Percentiles rank a stretch among this genome's conserved stretches.
These are phyloP conservation scores for Fraxinus cuspidata DNA, from an alignment of 257 asterid species.

Conservation along the genomic window DNA sequence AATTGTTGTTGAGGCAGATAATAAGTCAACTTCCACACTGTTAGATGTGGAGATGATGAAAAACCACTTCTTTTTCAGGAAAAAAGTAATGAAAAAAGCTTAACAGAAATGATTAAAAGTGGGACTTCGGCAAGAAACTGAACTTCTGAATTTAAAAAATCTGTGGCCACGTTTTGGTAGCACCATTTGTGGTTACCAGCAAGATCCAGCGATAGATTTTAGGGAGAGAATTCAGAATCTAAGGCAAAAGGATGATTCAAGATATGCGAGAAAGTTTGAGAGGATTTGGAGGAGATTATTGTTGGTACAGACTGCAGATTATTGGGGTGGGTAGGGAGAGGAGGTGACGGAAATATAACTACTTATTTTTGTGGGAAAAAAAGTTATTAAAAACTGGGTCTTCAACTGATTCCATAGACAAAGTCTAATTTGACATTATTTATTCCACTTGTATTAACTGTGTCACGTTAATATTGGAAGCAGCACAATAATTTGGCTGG, in stretches of 20 bases:
- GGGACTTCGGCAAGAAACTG: conserved; percentile 34
- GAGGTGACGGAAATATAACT: conserved; percentile 18
- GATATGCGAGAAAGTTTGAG: not conserved
- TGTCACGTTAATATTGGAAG: not conserved
- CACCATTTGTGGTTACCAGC: conserved; percentile 44
- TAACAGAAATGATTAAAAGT: conserved; percentile 23
- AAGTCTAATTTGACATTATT: conserved; percentile 31
- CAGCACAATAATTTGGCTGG: not conserved
- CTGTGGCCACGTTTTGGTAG: conserved; percentile 54
- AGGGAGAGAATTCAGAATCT: conserved; percentile 8
- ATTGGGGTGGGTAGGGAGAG: conserved; percentile 1
- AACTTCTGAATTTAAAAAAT: conserved; percentile 69
- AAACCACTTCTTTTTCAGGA: not conserved
- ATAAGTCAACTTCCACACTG: conserved; percentile 14
- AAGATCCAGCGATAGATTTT: conserved; percentile 19
- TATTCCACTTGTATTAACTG: not conserved
- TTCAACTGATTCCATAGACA: conserved; percentile 27
- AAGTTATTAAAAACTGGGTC: not conserved
- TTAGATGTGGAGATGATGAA: conserved; percentile 19
- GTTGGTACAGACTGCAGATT: not conserved
- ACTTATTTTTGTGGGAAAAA: not conserved
- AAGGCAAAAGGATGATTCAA: not conserved
- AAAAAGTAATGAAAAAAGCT: conserved; percentile 1
- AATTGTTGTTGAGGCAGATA: not conserved
- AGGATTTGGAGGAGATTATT: conserved; percentile 7